phyloP scores from a whole-genome alignment of 176 grass and related monocot genomes.

The Juncus inflexus region DNA sequence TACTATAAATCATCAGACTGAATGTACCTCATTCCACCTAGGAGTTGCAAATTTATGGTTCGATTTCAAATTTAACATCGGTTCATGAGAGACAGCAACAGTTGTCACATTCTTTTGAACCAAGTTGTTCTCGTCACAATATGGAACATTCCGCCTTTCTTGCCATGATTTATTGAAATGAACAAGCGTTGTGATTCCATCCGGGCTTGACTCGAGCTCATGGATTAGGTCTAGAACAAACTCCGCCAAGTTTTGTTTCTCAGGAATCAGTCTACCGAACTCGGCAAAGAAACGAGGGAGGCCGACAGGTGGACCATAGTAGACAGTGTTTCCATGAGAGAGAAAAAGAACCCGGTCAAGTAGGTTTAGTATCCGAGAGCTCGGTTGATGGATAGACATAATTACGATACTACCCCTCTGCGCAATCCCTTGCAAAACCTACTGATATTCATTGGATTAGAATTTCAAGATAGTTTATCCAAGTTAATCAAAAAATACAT shows the following conservation, averaged over 20 bases:
- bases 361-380: slow-evolving; percentile 82
- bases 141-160: too few species aligned
- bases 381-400: slow-evolving; percentile 91
- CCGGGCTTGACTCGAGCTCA: slow-evolving; percentile 38
- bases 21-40: neutral
- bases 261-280: neutral
- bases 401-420: slow-evolving; percentile 67
- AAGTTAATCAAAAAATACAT: too few species aligned
- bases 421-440: slow-evolving; percentile 45
- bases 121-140: too few species aligned
- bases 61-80: too few species aligned
- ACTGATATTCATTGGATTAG: too few species aligned
- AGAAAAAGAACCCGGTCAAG: slow-evolving; percentile 76
- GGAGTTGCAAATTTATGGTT: slow-evolving; percentile 5
- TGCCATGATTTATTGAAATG: too few species aligned
- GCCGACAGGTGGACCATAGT: neutral
- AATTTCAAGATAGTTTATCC: too few species aligned
- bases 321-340: slow-evolving; percentile 32
- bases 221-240: slow-evolving; percentile 18
- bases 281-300: neutral
- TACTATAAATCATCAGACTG: too few species aligned
- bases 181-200: neutral
- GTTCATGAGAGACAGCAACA: too few species aligned
- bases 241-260: neutral
- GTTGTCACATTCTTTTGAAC: too few species aligned